phyloP scores from a whole-genome alignment of 2,329 filamentous ascomycete genomes.

The Sporothrix protearum region DNA sequence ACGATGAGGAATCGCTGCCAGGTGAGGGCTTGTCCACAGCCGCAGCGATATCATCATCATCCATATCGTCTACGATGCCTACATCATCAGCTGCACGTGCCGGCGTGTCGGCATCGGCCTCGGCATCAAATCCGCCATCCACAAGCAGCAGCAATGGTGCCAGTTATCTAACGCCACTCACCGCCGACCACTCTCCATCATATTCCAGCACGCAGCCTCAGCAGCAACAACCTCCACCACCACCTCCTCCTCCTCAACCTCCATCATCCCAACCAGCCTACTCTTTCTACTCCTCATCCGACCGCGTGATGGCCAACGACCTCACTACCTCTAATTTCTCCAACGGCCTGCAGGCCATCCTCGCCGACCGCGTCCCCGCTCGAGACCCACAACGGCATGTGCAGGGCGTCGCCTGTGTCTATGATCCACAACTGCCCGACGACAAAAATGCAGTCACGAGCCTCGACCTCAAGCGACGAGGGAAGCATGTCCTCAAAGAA shows the following conservation, averaged over 20 bases:
- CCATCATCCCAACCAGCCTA: conserved; percentile 21
- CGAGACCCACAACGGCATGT: conserved; percentile 54
- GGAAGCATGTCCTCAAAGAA: conserved; percentile 60
- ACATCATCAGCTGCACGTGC: conserved; percentile 44
- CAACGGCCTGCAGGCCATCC: neutral
- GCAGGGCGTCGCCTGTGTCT: conserved; percentile 57
- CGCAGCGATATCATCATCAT: conserved; percentile 46
- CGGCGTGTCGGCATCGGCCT: conserved; percentile 46
- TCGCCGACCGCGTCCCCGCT: conserved; percentile 48
- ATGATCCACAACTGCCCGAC: conserved; percentile 53
- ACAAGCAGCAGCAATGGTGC: conserved; percentile 40
- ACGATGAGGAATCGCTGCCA: conserved; percentile 57
- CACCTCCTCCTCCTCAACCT: conserved; percentile 48
- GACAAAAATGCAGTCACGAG: conserved; percentile 47
- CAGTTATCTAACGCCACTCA: conserved; percentile 51
- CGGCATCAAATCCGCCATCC: conserved; percentile 18
- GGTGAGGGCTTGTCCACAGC: conserved; percentile 68
- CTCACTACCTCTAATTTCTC: conserved; percentile 19
- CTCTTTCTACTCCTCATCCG: conserved; percentile 15
- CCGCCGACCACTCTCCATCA: conserved; percentile 51
- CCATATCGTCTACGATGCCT: neutral
- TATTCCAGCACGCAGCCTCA: conserved; percentile 25
- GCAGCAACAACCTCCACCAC: conserved; percentile 37
- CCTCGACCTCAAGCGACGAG: conserved; percentile 49
- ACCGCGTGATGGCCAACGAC: conserved; percentile 32